Conservation (phyloP, 2,329 filamentous ascomycete species). For the Cryphonectria nitschkei region DNA sequence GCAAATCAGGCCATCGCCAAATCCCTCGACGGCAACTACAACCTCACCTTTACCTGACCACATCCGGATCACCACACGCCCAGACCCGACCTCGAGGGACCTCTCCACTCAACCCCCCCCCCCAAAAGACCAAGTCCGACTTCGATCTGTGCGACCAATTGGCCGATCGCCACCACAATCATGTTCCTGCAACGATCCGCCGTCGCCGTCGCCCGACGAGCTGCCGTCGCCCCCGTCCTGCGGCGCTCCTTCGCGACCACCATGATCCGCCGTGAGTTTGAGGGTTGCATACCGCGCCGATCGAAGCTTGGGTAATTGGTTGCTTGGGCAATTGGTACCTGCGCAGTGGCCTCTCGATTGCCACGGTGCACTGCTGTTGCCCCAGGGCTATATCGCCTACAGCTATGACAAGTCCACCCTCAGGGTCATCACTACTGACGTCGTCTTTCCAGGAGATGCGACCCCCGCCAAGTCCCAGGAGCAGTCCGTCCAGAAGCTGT, state of each 20-base stretch:
- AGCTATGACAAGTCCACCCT: not conserved
- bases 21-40: slow-evolving; percentile 27
- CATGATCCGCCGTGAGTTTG: slow-evolving; percentile 61
- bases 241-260: slow-evolving; percentile 65
- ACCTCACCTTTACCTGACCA: slow-evolving; percentile 3
- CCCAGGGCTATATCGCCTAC: not conserved
- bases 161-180: slow-evolving; percentile 38
- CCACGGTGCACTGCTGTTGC: no score
- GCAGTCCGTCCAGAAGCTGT: slow-evolving; percentile 17
- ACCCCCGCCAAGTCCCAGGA: slow-evolving; percentile 26
- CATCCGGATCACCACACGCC: slow-evolving; percentile 7
- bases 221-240: slow-evolving; percentile 55
- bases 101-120: slow-evolving; percentile 26
- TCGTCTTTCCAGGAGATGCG: slow-evolving; percentile 23
- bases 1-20: slow-evolving; percentile 27
- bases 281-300: slow-evolving; percentile 30
- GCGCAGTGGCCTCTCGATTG: slow-evolving; percentile 21
- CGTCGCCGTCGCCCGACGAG: slow-evolving; percentile 63
- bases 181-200: slow-evolving; percentile 70
- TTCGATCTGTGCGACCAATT: slow-evolving; percentile 24
- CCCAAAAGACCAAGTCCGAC: slow-evolving; percentile 1
- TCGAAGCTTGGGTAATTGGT: not conserved
- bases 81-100: slow-evolving; percentile 33
- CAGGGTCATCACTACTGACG: slow-evolving; percentile 10
- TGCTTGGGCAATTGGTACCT: slow-evolving; percentile 32